phyloP scores from a whole-genome alignment of 495 filamentous ascomycete species.

The Immersiella caudata region DNA sequence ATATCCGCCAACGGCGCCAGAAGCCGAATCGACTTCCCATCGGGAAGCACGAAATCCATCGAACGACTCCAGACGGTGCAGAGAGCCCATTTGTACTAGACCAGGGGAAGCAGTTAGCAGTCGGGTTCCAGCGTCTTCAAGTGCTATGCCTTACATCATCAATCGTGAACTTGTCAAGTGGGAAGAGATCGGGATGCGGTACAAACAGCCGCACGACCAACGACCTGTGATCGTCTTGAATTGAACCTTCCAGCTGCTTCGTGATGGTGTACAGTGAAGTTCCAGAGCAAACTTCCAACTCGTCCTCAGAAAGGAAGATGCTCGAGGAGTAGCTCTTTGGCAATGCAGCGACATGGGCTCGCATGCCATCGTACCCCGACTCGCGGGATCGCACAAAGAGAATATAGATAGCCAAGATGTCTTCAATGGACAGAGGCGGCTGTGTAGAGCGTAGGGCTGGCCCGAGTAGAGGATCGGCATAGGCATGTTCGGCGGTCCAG shows the following conservation, averaged over 20 bases:
- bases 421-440: constrained; percentile 38
- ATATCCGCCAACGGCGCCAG: constrained; percentile 40
- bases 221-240: constrained; percentile 34
- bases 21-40: constrained; percentile 35
- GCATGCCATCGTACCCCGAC: constrained; percentile 36
- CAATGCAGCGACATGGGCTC: constrained; percentile 36
- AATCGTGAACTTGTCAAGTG: constrained; percentile 36
- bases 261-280: constrained; percentile 37
- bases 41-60: constrained; percentile 37
- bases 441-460: constrained; percentile 33
- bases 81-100: constrained; percentile 40
- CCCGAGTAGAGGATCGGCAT: constrained; percentile 38
- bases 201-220: constrained; percentile 32
- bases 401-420: constrained; percentile 37
- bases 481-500: constrained; percentile 40
- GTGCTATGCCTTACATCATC: constrained; percentile 36
- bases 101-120: constrained; percentile 25
- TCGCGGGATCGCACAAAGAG: constrained; percentile 39
- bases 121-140: constrained; percentile 25
- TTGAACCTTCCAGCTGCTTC: constrained; percentile 33
- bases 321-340: constrained; percentile 38
- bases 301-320: constrained; percentile 36
- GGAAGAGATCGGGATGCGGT: constrained; percentile 40
- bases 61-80: constrained; percentile 39
- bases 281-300: constrained; percentile 37